Evolutionary conservation across 306 rosid species (phyloP).

Genomic region (Dalbergia cultrata): DNA sequence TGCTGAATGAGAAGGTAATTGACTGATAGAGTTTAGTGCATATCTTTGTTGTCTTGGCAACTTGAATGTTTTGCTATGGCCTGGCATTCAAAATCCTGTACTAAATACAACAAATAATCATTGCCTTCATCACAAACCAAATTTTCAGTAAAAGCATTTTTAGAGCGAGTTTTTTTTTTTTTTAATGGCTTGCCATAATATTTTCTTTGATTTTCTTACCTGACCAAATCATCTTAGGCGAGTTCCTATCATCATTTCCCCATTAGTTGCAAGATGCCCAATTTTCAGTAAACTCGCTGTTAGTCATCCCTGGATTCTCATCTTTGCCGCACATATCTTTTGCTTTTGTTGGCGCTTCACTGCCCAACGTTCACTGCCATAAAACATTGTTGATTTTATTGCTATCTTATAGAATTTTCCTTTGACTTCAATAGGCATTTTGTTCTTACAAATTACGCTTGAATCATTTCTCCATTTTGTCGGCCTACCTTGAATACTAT

Average conservation of each 20-base stretch:
- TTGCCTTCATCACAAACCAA: neutral
- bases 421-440: neutral
- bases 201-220: too few relatives aligned
- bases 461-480: neutral
- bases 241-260: neutral
- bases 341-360: too few relatives aligned
- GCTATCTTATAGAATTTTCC: neutral
- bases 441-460: neutral
- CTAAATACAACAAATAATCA: neutral
- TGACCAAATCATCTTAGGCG: too few relatives aligned
- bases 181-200: too few relatives aligned
- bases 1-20: slow-evolving; percentile 44
- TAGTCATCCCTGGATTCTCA: too few relatives aligned
- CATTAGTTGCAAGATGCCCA: neutral
- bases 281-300: too few relatives aligned
- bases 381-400: too few relatives aligned
- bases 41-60: slow-evolving; percentile 12
- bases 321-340: too few relatives aligned
- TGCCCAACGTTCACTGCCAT: too few relatives aligned
- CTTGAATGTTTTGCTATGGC: slow-evolving; percentile 30
- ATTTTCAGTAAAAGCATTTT: neutral
- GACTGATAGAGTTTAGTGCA: neutral
- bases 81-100: slow-evolving; percentile 21
- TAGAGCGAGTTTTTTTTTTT: too few relatives aligned
- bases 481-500: neutral